These are phyloP conservation scores for Pyrenophora teres DNA, from an alignment of 2,329 filamentous ascomycete species.

Conservation along the genomic window DNA sequence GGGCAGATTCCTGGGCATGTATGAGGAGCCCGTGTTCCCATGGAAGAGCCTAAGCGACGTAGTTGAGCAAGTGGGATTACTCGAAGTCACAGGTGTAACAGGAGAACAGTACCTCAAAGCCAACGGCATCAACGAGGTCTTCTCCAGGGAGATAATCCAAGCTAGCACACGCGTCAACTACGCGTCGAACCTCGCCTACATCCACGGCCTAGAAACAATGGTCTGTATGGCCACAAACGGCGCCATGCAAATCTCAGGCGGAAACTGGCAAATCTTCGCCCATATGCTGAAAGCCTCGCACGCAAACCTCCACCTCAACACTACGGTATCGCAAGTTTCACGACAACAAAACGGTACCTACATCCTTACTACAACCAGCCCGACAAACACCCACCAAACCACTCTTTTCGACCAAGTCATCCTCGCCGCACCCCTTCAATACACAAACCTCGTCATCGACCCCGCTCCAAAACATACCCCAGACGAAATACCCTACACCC, in stretches of 20 bases:
- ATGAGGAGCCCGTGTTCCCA: conserved; percentile 80
- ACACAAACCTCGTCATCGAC: conserved; percentile 66
- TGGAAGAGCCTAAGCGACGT: conserved; percentile 75
- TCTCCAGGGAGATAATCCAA: conserved; percentile 82
- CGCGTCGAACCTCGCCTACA: conserved; percentile 81
- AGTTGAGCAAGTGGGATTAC: conserved; percentile 69
- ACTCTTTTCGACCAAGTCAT: conserved; percentile 75
- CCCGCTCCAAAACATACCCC: conserved; percentile 58
- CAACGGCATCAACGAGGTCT: conserved; percentile 69
- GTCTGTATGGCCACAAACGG: conserved; percentile 89
- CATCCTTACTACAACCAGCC: conserved; percentile 43
- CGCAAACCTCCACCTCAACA: conserved; percentile 67
- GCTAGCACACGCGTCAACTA: conserved; percentile 92
- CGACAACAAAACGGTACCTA: conserved; percentile 47
- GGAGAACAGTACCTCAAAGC: conserved; percentile 72
- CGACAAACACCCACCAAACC: conserved; percentile 17
- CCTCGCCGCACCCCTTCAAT: conserved; percentile 83
- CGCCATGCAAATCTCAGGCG: conserved; percentile 76
- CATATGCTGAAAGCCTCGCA: conserved; percentile 71
- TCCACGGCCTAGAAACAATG: conserved; percentile 90
- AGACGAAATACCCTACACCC: conserved; percentile 81
- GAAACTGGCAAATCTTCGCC: conserved; percentile 96
- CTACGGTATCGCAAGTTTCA: conserved; percentile 66
- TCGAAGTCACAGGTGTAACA: conserved; percentile 68
- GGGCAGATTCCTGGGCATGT: conserved; percentile 76